Evolutionary conservation across 768 basidiomycete genomes (phyloP), one percentile per base, ranked within the genome.

Genomic region (Cyathus striatus): DNA sequence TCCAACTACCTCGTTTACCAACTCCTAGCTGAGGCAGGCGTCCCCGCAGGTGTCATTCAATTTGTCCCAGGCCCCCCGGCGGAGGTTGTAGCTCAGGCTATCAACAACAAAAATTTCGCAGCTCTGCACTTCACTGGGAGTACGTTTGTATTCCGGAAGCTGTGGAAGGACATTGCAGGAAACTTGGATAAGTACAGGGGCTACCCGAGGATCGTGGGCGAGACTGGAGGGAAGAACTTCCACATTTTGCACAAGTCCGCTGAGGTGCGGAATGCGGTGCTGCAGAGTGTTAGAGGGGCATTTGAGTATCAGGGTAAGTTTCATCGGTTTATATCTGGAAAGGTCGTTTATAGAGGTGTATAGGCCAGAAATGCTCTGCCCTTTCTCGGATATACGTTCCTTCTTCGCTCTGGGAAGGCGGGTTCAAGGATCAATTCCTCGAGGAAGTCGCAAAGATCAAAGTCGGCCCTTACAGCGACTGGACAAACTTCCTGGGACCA

Each of bases 221-320:
- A 98, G 75, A 98, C 95, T 6, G 92, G 91, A 22, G 95, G 96
- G 44, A 99, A 98, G 77, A 99, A 99, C 74, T 98, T 94, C 75
- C 96, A 98, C 65, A 50, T 99, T 36, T 71, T 98, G 38, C 96
- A 98, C 64, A 70, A 76, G 42, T 84, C 82, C 12, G 95, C 94
- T 26, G 89, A 96, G 53, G 65, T 96, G 41, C 72, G 71, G 59
- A 94, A 93, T 51, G 90, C 94, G n/a, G 96, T 90, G 39, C 51
- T 88, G 37, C 95, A 98, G 68, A 79, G 73, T 40, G 76, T 98
- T 47, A 76, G 96, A 43, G 88, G 76, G 14, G 93, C 86, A 1
- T 98, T 95, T 62, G 96, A 99, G 65, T 99, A 97, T 63, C 91
- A 93, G 71, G 93, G 90, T 80, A 49, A 26, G 63, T 51, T 23